Evolutionary conservation across 306 rosid species (phyloP).

Genomic region (Lupinus albus): DNA sequence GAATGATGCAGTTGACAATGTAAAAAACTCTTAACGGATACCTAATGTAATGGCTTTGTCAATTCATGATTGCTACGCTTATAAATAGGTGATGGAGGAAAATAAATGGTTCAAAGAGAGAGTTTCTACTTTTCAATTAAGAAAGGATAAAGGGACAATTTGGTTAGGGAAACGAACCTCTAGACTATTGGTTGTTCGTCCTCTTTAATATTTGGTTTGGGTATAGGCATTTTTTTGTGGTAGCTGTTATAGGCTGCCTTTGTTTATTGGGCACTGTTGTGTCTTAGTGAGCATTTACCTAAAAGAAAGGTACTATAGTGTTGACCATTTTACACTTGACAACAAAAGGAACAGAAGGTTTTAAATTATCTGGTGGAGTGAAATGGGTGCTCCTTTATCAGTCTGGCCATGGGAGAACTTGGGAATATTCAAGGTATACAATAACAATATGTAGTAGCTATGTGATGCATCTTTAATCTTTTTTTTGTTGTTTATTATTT

Average conservation of each 20-base stretch:
- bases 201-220: conserved; percentile 25
- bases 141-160: conserved; percentile 10
- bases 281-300: not conserved
- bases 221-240: not conserved
- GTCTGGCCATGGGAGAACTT: conserved; percentile 88
- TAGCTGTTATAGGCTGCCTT: not conserved
- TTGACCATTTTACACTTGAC: not conserved
- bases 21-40: no score
- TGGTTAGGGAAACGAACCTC: conserved; percentile 4
- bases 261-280: not conserved
- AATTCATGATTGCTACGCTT: not conserved
- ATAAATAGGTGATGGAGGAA: conserved; percentile 27
- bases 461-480: not conserved
- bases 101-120: not conserved
- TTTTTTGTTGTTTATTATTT: not conserved
- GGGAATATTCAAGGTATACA: conserved; percentile 71
- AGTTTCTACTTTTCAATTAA: conserved; percentile 18
- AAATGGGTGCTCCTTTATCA: conserved; percentile 71
- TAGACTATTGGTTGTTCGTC: not conserved
- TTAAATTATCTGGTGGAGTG: conserved; percentile 10
- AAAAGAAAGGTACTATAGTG: not conserved
- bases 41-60: not conserved
- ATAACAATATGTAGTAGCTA: not conserved
- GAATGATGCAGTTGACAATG: no score
- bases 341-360: conserved; percentile 2